Evolutionary conservation across 768 basidiomycete genomes (phyloP).

Genomic region (Kondoa malvinella): DNA sequence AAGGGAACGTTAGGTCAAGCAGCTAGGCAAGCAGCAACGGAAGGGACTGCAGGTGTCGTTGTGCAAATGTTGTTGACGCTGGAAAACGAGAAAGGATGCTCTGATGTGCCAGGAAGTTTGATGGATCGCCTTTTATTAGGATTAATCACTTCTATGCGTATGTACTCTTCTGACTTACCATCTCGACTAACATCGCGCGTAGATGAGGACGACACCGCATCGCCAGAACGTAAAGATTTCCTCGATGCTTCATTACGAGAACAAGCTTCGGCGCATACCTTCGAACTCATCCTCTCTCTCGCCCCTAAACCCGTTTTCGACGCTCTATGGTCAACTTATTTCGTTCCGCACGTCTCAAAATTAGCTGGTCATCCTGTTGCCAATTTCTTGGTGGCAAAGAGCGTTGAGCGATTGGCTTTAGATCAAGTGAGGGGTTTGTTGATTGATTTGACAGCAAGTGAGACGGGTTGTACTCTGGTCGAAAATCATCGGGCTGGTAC

Average conservation of each 20-base stretch:
- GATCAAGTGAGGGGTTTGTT: slow-evolving; percentile 44
- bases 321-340: slow-evolving; percentile 59
- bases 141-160: slow-evolving; percentile 49
- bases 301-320: slow-evolving; percentile 48
- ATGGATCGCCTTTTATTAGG: slow-evolving; percentile 69
- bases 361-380: slow-evolving; percentile 75
- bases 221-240: slow-evolving; percentile 52
- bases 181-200: slow-evolving; percentile 10
- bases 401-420: slow-evolving; percentile 46
- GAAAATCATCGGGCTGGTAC: not conserved
- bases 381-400: slow-evolving; percentile 80
- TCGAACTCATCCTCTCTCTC: slow-evolving; percentile 58
- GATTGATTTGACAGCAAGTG: slow-evolving; percentile 36
- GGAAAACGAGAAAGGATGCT: slow-evolving; percentile 50
- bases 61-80: slow-evolving; percentile 61
- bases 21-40: not conserved
- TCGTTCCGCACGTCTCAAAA: slow-evolving; percentile 50
- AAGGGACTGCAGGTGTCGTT: slow-evolving; percentile 10
- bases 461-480: slow-evolving; percentile 18
- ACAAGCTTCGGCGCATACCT: slow-evolving; percentile 69
- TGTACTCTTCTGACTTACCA: slow-evolving; percentile 26
- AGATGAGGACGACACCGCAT: slow-evolving; percentile 6
- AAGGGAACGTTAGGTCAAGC: slow-evolving; percentile 5
- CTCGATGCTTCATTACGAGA: slow-evolving; percentile 66
- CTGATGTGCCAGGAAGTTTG: slow-evolving; percentile 49